Percentiles rank a stretch among this genome's conserved stretches.
These are phyloP conservation scores for Blastobotrys buckinghamii DNA, from an alignment of 1,139 yeast genomes.

Conservation along the genomic window DNA sequence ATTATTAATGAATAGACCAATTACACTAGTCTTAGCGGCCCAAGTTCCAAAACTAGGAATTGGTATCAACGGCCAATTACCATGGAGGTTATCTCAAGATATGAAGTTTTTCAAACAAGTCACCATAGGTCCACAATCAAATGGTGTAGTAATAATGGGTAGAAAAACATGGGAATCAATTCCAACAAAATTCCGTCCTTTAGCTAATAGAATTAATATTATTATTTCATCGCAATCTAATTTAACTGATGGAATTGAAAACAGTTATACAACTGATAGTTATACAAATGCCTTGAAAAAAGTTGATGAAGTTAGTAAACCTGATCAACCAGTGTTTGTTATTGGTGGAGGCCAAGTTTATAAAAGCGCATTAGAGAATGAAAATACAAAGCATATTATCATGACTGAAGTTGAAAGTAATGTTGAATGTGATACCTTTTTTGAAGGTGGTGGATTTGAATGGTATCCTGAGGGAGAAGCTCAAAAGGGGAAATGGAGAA, in stretches of 20 bases:
- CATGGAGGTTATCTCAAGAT: conserved; percentile 84
- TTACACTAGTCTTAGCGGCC: conserved; percentile 68
- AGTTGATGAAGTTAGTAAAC: conserved; percentile 10
- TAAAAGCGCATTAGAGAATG: conserved; percentile 45
- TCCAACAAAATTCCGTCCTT: conserved; percentile 77
- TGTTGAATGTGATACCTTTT: conserved; percentile 56
- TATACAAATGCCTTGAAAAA: conserved; percentile 41
- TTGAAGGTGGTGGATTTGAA: no score
- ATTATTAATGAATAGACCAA: background rate
- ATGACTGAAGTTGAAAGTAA: conserved; percentile 59
- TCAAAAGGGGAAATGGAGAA: no score
- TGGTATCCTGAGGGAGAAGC: no score
- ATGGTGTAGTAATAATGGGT: conserved; percentile 92
- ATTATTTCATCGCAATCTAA: conserved; percentile 51
- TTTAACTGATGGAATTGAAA: conserved; percentile 22
- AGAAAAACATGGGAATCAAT: conserved; percentile 94
- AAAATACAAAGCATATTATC: conserved; percentile 50
- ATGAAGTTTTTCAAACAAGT: conserved; percentile 78
- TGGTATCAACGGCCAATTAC: conserved; percentile 73
- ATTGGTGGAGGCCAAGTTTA: conserved; percentile 95
- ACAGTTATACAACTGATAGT: conserved; percentile 42
- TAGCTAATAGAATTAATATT: conserved; percentile 68
- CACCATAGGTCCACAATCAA: conserved; percentile 45
- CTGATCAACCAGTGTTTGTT: conserved; percentile 44
- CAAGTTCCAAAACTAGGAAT: conserved; percentile 75